Base-by-base conservation (phyloP, 768 basidiomycete species). In the Exidia glandulosa region DNA sequence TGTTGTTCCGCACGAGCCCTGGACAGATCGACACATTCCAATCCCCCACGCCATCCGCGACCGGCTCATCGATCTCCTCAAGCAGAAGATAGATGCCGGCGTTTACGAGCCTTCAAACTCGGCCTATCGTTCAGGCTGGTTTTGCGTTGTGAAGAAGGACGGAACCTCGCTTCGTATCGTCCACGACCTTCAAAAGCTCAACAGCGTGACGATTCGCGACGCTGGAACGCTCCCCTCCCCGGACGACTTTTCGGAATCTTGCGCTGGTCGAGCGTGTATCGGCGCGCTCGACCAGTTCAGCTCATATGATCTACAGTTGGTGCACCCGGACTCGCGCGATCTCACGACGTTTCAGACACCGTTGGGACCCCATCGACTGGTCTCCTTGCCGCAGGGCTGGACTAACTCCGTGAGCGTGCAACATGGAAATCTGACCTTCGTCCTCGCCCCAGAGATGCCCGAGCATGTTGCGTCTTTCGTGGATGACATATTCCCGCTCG, bases 271-370 rank as follows among this genome's bases (percentile, higher is more conserved):
- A n/a, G n/a, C n/a, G n/a, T n/a, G n/a, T n/a, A n/a, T n/a, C n/a
- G n/a, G n/a, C n/a, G n/a, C n/a, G n/a, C n/a, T n/a, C n/a, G n/a
- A n/a, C n/a, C n/a, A n/a, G n/a, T n/a, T n/a, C n/a, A n/a, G n/a
- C 63, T 67, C 0, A 59, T 66, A 3, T 73, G 73, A n/a, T n/a
- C n/a, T n/a, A n/a, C n/a, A n/a, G n/a, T n/a, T n/a, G n/a, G n/a
- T n/a, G n/a, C n/a, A n/a, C n/a, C n/a, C n/a, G n/a, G n/a, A n/a
- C n/a, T n/a, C n/a, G n/a, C n/a, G n/a, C n/a, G n/a, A n/a, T n/a
- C n/a, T n/a, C n/a, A n/a, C n/a, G n/a, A n/a, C n/a, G 0, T 79
- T 79, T 63, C 69, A 73, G 58, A 74, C 70, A 0, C 75, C 73
- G 0, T 66, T 74, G 4, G 74, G 75, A 1, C 62, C 69, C 0